These are phyloP conservation scores for Trametes meyenii DNA, from an alignment of 768 basidiomycete genomes.

Conservation along the genomic window DNA sequence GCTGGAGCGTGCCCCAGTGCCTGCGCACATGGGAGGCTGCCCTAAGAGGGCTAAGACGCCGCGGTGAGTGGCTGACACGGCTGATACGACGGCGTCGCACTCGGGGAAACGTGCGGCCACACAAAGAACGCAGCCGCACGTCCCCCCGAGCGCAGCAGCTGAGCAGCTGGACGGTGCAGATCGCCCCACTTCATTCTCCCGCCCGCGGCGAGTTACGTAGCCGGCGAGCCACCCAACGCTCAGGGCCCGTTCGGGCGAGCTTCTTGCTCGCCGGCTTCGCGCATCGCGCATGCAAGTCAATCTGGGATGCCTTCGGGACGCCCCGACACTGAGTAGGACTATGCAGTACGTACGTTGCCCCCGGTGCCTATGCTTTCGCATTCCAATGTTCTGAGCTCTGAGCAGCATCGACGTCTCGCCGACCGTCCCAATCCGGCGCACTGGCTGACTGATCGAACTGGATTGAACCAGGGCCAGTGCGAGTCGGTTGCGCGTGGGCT, in stretches of 20 bases:
- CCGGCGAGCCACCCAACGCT: not conserved
- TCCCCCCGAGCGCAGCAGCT: not conserved
- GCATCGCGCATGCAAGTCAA: not conserved
- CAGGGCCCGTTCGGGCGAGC: not conserved
- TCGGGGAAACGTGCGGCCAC: conserved; percentile 6
- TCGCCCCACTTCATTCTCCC: conserved; percentile 3
- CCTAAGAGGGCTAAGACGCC: not conserved
- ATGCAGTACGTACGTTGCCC: too few relatives aligned
- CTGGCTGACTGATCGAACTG: too few relatives aligned
- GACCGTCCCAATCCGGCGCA: too few relatives aligned
- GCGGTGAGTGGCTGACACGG: not conserved
- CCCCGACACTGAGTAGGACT: too few relatives aligned
- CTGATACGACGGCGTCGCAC: conserved; percentile 22
- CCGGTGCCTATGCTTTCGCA: too few relatives aligned
- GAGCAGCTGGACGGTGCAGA: conserved; percentile 8
- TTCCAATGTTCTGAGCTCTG: too few relatives aligned
- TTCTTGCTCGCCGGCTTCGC: not conserved
- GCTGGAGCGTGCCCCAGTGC: too few relatives aligned
- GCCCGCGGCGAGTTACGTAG: not conserved
- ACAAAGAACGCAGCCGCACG: not conserved
- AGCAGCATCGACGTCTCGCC: too few relatives aligned
- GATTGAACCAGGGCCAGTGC: too few relatives aligned
- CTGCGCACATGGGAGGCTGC: not conserved
- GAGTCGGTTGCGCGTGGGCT: too few relatives aligned
- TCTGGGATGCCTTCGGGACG: not conserved